Conservation (phyloP, 2,329 filamentous ascomycete species). For the Calonectria honghensis region DNA sequence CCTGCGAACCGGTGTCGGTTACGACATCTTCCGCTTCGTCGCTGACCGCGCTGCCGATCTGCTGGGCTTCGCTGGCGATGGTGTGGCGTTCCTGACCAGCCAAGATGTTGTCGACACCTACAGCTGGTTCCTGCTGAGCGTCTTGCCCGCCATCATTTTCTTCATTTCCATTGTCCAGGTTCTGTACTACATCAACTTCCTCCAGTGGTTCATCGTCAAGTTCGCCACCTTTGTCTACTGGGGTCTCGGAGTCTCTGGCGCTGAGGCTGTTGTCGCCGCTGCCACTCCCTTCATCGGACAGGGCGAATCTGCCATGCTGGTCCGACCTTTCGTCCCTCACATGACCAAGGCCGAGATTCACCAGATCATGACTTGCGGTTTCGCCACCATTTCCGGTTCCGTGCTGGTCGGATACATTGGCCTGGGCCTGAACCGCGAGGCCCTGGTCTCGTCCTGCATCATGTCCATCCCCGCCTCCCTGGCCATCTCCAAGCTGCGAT, state of each 20-base stretch:
- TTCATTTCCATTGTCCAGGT: conserved; percentile 95
- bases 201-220: conserved; percentile 94
- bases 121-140: conserved; percentile 83
- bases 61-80: conserved; percentile 84
- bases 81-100: conserved; percentile 80
- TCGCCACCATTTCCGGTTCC: conserved; percentile 92
- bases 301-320: conserved; percentile 94
- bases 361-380: conserved; percentile 94
- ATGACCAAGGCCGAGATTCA: conserved; percentile 92
- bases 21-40: conserved; percentile 94
- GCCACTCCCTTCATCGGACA: conserved; percentile 96
- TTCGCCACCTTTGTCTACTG: conserved; percentile 95
- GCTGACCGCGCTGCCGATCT: conserved; percentile 83
- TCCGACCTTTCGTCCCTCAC: conserved; percentile 89
- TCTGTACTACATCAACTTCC: conserved; percentile 84
- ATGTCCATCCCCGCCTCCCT: conserved; percentile 97
- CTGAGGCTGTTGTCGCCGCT: conserved; percentile 94
- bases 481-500: conserved; percentile 91
- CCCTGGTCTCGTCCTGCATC: conserved; percentile 91
- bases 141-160: conserved; percentile 96
- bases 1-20: conserved; percentile 85
- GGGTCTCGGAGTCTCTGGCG: conserved; percentile 89
- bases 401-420: conserved; percentile 90
- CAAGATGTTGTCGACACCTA: conserved; percentile 64
- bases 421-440: conserved; percentile 89